Evolutionary conservation across 257 asterid genomes (phyloP).

Genomic region (Przewalskia tangutica): DNA sequence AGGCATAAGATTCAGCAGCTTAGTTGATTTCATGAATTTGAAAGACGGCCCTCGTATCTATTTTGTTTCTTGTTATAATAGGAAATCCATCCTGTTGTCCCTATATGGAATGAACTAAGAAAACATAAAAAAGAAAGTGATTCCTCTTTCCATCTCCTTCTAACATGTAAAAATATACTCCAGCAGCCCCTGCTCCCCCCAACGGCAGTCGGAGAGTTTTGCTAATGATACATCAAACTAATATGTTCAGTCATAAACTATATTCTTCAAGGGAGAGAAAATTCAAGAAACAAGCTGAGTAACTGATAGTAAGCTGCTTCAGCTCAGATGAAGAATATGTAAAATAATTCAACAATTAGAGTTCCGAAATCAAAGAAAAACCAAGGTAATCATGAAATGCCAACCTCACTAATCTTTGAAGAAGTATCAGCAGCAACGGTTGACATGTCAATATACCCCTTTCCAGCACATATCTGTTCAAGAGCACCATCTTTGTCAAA

Average conservation of each 20-base stretch:
- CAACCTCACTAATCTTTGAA: constrained; percentile 72
- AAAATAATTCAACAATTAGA: not conserved
- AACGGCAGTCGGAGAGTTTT: not conserved
- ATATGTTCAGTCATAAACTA: not conserved
- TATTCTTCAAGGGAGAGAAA: not conserved
- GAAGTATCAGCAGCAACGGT: constrained; percentile 97
- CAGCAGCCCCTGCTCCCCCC: not conserved
- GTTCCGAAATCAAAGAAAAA: not conserved
- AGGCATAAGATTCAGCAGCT: not conserved
- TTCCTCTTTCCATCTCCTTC: not conserved
- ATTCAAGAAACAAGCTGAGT: not conserved
- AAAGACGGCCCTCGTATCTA: not conserved
- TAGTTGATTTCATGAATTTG: not conserved
- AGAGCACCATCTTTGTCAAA: constrained; percentile 78
- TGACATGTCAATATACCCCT: constrained; percentile 96
- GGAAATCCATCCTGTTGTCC: not conserved
- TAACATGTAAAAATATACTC: not conserved
- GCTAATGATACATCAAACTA: not conserved
- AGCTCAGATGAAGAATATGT: not conserved
- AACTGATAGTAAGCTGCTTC: not conserved
- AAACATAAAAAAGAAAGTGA: not conserved
- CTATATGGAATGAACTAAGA: not conserved
- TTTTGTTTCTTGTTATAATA: not conserved
- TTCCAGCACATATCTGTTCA: constrained; percentile 66
- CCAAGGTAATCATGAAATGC: not conserved